Conservation (phyloP, 371 early-diverging fungal genomes). For the Apophysomyces elegans region DNA sequence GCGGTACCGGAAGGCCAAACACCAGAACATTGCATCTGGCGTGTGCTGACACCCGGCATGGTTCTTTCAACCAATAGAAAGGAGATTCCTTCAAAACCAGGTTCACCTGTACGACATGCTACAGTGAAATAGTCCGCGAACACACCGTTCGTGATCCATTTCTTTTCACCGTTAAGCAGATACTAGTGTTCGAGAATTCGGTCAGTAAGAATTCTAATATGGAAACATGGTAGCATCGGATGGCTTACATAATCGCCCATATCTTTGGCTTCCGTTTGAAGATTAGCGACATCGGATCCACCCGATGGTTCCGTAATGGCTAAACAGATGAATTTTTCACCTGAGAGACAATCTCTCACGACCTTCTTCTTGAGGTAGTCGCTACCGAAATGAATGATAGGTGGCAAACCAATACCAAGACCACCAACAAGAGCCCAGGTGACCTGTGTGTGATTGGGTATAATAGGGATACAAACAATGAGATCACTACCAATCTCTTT, state of each 20-base stretch:
- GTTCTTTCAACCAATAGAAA: conserved; percentile 78
- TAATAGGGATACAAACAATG: not conserved
- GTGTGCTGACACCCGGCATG: conserved; percentile 83
- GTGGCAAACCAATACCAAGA: conserved; percentile 75
- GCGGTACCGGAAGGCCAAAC: conserved; percentile 85
- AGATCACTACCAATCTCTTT: not conserved
- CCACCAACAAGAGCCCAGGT: conserved; percentile 54
- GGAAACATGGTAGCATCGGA: not conserved
- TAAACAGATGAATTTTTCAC: conserved; percentile 70
- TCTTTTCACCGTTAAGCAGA: conserved; percentile 88
- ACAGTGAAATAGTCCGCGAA: conserved; percentile 78
- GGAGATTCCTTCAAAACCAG: conserved; percentile 85
- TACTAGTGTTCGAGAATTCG: conserved; percentile 35
- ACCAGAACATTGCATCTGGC: conserved; percentile 76
- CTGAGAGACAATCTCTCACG: conserved; percentile 58
- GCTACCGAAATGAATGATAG: conserved; percentile 67
- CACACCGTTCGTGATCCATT: conserved; percentile 87
- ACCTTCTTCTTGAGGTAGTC: conserved; percentile 64
- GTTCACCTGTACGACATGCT: conserved; percentile 78
- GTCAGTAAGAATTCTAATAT: not conserved
- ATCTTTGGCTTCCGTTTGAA: conserved; percentile 76
- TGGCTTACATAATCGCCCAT: conserved; percentile 22
- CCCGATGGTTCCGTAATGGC: conserved; percentile 72
- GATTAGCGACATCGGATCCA: conserved; percentile 84
- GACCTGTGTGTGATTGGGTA: conserved; percentile 20